These are phyloP conservation scores for Cadophora sp. DNA, from an alignment of 2,329 filamentous ascomycete genomes.

Conservation along the genomic window DNA sequence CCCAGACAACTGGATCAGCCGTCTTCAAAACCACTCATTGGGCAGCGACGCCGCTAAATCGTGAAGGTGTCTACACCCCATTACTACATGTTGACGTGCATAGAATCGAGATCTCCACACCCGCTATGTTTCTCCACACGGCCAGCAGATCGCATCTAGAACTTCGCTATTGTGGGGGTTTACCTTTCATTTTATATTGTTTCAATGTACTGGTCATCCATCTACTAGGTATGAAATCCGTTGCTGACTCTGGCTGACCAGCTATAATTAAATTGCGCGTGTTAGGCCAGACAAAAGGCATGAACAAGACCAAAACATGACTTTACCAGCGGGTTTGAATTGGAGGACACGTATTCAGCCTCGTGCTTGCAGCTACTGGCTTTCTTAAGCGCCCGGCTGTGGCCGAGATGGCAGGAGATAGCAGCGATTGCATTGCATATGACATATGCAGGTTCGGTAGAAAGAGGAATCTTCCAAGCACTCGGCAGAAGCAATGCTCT, in stretches of 20 bases:
- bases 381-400: neutral
- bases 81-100: slow-evolving; percentile 5
- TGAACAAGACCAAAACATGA: no score
- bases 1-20: neutral
- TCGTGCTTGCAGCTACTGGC: no score
- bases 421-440: neutral
- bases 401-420: neutral
- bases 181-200: neutral
- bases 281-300: no score
- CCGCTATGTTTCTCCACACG: neutral
- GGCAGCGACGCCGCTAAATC: neutral
- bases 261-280: no score
- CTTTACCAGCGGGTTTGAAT: no score
- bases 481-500: neutral
- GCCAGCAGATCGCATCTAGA: no score
- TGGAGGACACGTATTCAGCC: no score
- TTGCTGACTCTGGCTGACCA: no score
- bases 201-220: no score
- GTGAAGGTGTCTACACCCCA: slow-evolving; percentile 1
- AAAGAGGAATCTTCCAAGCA: neutral
- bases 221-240: no score
- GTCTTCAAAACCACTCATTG: neutral
- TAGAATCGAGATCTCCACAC: neutral
- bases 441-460: neutral
- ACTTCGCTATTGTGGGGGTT: neutral